Evolutionary conservation across 108 stramenopile genomes (phyloP).

Genomic region (Stephanodiscus minutulus): DNA sequence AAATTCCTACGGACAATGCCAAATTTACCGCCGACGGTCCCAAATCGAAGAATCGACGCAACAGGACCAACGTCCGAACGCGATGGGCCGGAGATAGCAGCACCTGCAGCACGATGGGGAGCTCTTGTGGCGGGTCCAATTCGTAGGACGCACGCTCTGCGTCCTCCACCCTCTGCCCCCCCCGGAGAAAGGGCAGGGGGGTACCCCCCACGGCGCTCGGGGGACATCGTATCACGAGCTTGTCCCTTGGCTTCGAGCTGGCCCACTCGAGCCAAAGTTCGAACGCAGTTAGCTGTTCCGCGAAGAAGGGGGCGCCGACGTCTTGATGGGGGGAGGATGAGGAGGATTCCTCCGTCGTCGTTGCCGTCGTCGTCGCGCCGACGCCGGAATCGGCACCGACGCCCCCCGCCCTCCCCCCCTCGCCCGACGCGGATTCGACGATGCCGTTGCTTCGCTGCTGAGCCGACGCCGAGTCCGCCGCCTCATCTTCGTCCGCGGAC

Average conservation of each 20-base stretch:
- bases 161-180: slow-evolving; percentile 6
- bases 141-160: slow-evolving; percentile 27
- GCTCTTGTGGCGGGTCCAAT: slow-evolving; percentile 88
- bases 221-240: slow-evolving; percentile 42
- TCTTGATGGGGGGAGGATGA: background rate
- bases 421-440: background rate
- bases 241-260: slow-evolving; percentile 36
- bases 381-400: background rate
- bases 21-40: slow-evolving; percentile 95
- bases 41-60: slow-evolving; percentile 89
- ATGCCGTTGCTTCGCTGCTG: slow-evolving; percentile 1
- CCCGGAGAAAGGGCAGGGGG: slow-evolving; percentile 39
- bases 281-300: slow-evolving; percentile 96
- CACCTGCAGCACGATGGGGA: slow-evolving; percentile 97
- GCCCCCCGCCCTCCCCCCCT: slow-evolving; percentile 1
- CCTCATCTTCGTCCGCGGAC: slow-evolving; percentile 24
- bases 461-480: slow-evolving; percentile 14
- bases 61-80: slow-evolving; percentile 85
- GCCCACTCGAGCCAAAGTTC: slow-evolving; percentile 97
- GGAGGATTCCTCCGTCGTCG: too few relatives aligned
- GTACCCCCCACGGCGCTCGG: slow-evolving; percentile 42
- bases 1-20: slow-evolving; percentile 93
- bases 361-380: background rate
- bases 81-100: slow-evolving; percentile 91
- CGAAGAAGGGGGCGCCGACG: slow-evolving; percentile 90